Base-by-base conservation (phyloP, 768 basidiomycete species). In the Rhizopogon roseolus region DNA sequence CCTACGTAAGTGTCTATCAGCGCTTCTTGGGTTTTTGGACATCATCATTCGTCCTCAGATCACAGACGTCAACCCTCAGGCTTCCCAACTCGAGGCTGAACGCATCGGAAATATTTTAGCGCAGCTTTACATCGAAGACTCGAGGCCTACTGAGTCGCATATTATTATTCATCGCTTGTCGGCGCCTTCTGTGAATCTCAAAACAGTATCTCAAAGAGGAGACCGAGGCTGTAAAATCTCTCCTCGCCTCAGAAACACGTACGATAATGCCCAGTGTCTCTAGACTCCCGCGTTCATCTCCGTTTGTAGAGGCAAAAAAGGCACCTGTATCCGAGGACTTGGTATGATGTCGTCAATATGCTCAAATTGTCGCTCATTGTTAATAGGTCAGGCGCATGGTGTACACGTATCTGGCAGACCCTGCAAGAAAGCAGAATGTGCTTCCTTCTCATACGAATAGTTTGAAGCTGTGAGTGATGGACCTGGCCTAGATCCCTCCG, bases 381-480 rank as follows among this genome's bases (percentile, higher is more conserved):
- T 46, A 29, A 22, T 19, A 46, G 45, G 45, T 19, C 45, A 46
- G 32, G 32, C 45, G 45, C 2, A 8, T 46, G 32, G 32, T 46
- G 8, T 46, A 46, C 17, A 46, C 45, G 45, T 46, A 46, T 9
- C 7, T 46, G 13, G 34, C 22, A 29, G 45, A 46, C 32, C 45
- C 45, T 34, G 7, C 32, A 22, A 32, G 17, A 19, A 19, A 19
- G 29, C 7, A 46, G 7, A 14, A 22, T 22, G 19, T 17, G 19
- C 9, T 11, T 34, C 7, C 45, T 32, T 34, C 32, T 17, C 32
- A 13, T 22, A 34, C 17, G 13, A 17, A 32, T 34, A 17, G 45
- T 32, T 34, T 46, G 4, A 46, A 46, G 43, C 29, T 52, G 44
- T 52, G 43, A 52, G 50, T 44, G 41, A 49, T 19, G 10, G n/a